Evolutionary conservation across 106 monocot genomes (phyloP).

Genomic region (Dioscorea alata): DNA sequence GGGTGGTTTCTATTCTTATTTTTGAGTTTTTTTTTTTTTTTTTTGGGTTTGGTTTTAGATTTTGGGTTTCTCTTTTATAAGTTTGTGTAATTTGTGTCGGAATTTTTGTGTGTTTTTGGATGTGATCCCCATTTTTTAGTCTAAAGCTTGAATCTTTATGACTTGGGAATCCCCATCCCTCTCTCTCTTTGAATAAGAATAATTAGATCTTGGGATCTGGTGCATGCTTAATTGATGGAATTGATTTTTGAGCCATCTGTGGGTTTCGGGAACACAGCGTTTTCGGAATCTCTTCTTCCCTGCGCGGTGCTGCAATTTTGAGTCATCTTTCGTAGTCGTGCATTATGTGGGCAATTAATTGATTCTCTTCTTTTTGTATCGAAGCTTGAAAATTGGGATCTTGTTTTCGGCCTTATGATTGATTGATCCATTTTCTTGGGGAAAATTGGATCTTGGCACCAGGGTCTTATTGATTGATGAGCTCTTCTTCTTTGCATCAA

Average conservation of each 20-base stretch:
- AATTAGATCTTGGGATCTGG: background rate
- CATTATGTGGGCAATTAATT: background rate
- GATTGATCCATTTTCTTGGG: background rate
- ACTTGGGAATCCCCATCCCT: too few species aligned
- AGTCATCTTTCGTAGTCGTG: background rate
- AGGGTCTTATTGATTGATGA: background rate
- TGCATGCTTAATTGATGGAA: background rate
- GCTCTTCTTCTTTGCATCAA: background rate
- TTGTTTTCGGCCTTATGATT: background rate
- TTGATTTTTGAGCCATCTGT: background rate
- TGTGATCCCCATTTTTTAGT: background rate
- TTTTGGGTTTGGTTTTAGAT: background rate
- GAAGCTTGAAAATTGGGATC: too few species aligned
- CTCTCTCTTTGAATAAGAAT: too few species aligned
- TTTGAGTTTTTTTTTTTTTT: background rate
- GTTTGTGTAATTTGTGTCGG: background rate
- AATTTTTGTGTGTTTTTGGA: background rate
- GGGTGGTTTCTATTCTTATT: background rate
- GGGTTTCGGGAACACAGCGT: background rate
- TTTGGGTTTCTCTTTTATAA: background rate
- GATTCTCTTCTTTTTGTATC: too few species aligned
- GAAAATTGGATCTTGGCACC: background rate
- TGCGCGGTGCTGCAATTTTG: background rate
- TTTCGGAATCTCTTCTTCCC: background rate
- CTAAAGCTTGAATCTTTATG: background rate